These are phyloP conservation scores for Yamadazyma aaseri DNA, from an alignment of 1,139 yeast species.

Conservation along the genomic window DNA sequence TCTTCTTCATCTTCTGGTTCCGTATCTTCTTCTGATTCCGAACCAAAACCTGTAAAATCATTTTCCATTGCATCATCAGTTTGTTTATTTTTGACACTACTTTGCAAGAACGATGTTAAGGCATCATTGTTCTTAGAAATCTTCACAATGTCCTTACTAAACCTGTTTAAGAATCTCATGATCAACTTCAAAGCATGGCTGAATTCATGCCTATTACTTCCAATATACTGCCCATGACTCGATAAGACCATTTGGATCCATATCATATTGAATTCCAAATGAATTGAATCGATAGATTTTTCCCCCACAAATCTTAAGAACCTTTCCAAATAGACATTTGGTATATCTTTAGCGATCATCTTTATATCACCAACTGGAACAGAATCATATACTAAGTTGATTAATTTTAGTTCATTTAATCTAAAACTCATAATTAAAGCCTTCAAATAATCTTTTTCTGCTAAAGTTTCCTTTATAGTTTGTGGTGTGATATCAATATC, in stretches of 20 bases:
- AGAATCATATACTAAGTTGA: slow-evolving; percentile 70
- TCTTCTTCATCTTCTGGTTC: slow-evolving; percentile 17
- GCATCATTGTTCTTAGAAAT: slow-evolving; percentile 57
- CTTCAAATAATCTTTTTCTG: slow-evolving; percentile 69
- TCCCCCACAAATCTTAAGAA: slow-evolving; percentile 71
- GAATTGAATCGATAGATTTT: slow-evolving; percentile 72
- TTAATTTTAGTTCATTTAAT: slow-evolving; percentile 74
- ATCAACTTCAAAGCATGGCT: slow-evolving; percentile 66
- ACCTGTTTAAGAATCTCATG: slow-evolving; percentile 71
- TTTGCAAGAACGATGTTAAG: slow-evolving; percentile 42
- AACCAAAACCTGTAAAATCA: slow-evolving; percentile 19
- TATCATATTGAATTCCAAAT: slow-evolving; percentile 75
- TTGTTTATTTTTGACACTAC: slow-evolving; percentile 20
- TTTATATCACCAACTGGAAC: slow-evolving; percentile 75
- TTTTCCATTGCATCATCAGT: slow-evolving; percentile 13
- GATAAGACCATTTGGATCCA: slow-evolving; percentile 76
- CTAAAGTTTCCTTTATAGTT: slow-evolving; percentile 59
- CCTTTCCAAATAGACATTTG: slow-evolving; percentile 71
- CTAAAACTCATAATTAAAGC: slow-evolving; percentile 94
- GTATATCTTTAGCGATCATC: slow-evolving; percentile 65
- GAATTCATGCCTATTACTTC: slow-evolving; percentile 61
- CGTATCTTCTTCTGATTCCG: slow-evolving; percentile 17
- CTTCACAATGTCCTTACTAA: slow-evolving; percentile 70
- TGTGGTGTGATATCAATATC: slow-evolving; percentile 92
- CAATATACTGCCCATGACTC: slow-evolving; percentile 76